Evolutionary conservation across 2,329 filamentous ascomycete species (phyloP).

Genomic region (Colletotrichum camelliae): DNA sequence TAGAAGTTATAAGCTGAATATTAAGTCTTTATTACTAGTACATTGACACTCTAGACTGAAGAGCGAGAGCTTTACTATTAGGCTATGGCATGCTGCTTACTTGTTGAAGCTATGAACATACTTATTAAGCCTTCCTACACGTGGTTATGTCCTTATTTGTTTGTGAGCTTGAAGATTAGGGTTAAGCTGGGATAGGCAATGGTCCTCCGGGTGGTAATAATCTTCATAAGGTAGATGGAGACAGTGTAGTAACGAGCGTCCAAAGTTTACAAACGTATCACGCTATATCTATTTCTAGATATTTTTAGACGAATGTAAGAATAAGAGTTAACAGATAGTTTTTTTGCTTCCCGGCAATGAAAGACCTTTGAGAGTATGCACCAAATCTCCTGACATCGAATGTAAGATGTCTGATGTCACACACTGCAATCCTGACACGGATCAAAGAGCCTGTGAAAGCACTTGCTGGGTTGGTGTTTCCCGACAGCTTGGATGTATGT

Average conservation of each 20-base stretch:
- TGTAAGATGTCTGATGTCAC: not conserved
- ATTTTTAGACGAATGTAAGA: not conserved
- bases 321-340: not conserved
- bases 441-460: not conserved
- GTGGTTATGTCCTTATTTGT: not conserved
- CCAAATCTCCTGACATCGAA: not conserved
- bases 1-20: not conserved
- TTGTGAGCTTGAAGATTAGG: not conserved
- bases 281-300: not conserved
- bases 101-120: not conserved
- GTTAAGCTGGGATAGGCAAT: not conserved
- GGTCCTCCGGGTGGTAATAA: not conserved
- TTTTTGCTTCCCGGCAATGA: not conserved
- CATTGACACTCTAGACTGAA: not conserved
- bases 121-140: not conserved
- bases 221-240: not conserved
- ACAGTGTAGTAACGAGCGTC: not conserved
- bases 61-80: not conserved
- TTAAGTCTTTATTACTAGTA: not conserved
- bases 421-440: not conserved
- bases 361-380: not conserved
- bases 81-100: not conserved
- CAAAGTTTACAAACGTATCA: not conserved
- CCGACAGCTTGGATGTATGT: not conserved
- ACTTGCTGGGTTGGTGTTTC: not conserved